phyloP scores from a whole-genome alignment of 495 filamentous ascomycete species.

The Daldinia concentrica region DNA sequence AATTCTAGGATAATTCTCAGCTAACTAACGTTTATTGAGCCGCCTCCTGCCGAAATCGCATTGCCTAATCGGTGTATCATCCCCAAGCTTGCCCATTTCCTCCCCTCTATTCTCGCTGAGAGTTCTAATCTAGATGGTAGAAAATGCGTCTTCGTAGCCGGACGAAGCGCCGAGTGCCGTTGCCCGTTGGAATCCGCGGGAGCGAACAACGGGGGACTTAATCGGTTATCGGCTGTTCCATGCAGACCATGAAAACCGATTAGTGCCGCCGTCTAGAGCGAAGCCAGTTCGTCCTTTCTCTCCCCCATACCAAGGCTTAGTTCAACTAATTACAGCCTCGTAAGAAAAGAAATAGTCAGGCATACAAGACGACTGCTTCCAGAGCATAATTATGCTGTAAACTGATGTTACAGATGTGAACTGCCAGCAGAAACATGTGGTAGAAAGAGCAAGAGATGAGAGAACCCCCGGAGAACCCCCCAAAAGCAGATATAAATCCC shows the following conservation, averaged over 20 bases:
- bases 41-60: slow-evolving; percentile 18
- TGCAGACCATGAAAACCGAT: slow-evolving; percentile 28
- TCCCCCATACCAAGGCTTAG: slow-evolving; percentile 23
- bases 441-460: slow-evolving; percentile 30
- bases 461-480: not conserved
- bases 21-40: slow-evolving; percentile 33
- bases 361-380: slow-evolving; percentile 35
- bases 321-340: slow-evolving; percentile 26
- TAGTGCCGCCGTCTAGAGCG: slow-evolving; percentile 8
- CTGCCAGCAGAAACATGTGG: slow-evolving; percentile 30
- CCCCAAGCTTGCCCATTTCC: slow-evolving; percentile 24
- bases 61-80: slow-evolving; percentile 31
- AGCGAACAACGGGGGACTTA: not conserved
- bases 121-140: slow-evolving; percentile 33
- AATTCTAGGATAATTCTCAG: slow-evolving; percentile 19
- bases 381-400: slow-evolving; percentile 30
- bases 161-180: slow-evolving; percentile 25
- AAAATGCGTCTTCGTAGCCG: slow-evolving; percentile 25
- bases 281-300: slow-evolving; percentile 28
- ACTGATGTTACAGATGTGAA: slow-evolving; percentile 19
- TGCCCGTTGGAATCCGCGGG: slow-evolving; percentile 9
- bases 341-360: slow-evolving; percentile 13
- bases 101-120: slow-evolving; percentile 38
- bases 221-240: slow-evolving; percentile 20
- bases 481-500: not conserved